Conservation (phyloP, 257 asterid species). For the Capsicum chinense region DNA sequence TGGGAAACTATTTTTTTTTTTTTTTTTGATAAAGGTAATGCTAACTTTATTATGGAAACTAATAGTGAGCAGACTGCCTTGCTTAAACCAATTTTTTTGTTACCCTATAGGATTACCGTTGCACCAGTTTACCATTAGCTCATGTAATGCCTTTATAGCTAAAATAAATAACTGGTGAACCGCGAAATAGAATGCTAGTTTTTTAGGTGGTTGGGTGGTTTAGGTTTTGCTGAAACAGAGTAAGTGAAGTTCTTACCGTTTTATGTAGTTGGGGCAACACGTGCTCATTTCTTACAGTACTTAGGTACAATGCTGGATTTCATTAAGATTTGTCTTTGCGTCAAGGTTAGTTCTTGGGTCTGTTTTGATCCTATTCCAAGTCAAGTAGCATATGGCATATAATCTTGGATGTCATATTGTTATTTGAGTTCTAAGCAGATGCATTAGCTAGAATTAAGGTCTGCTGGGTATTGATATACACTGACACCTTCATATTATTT, state of each 20-base stretch:
- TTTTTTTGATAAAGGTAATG: too few relatives aligned
- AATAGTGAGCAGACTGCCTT: background rate
- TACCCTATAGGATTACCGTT: background rate
- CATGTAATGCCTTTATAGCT: constrained; percentile 1
- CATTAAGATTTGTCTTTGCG: background rate
- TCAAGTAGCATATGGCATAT: background rate
- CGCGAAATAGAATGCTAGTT: background rate
- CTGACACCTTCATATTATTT: background rate
- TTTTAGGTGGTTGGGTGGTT: background rate
- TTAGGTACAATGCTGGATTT: background rate
- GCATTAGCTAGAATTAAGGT: background rate
- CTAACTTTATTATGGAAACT: background rate
- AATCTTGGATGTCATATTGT: constrained; percentile 2
- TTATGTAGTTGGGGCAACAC: background rate
- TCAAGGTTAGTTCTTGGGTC: constrained; percentile 13
- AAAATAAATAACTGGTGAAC: background rate
- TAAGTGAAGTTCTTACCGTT: background rate
- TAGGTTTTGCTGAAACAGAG: background rate
- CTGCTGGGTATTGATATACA: background rate
- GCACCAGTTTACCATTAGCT: background rate
- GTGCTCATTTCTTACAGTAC: background rate
- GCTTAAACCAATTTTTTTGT: background rate
- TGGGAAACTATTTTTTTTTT: background rate
- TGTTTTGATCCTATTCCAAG: constrained; percentile 21
- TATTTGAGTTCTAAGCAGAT: background rate